Base-by-base conservation (phyloP, 768 basidiomycete species). In the Fomitopsis serialis region DNA sequence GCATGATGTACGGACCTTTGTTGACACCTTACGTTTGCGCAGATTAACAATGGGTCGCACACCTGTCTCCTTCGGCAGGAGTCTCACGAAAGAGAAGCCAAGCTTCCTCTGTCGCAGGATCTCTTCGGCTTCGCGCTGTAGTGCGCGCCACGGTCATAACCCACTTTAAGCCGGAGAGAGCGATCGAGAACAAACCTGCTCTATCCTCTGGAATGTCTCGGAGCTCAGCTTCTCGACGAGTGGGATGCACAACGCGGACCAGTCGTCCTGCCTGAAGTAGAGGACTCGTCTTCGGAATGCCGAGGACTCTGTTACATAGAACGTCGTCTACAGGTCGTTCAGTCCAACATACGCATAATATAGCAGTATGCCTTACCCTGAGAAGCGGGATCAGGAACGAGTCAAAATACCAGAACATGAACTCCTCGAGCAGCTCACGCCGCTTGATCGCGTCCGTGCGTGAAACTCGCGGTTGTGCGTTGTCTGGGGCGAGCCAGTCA, bases 1-100 rank as follows among this genome's bases (percentile, higher is more conserved):
- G 22, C 21, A 45, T 45, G 21, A 4, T 3, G 22, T 13, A 7
- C 24, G 5, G 19, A 72, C 75, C 57, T 64, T 70, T 61, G 64
- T 63, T 54, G 54, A 60, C 24, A 66, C 71, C 61, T 72, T 76
- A 48, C 84, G 77, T 22, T 72, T 67, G n/a, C 84, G 78, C 42
- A 98, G 73, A 64, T 99, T 98, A 24, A 97, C 89, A 55, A 98
- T 96, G 0, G 95, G 95, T 27, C 97, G 78, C 2, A 98, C 92
- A 0, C 97, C 97, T 3, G 84, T 90, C 54, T 95, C 95, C 67
- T 98, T 99, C 0, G 97, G 97, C 19, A 99, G 72, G 7, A 98
- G 74, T 2, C 97, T 81, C 15, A 96, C 84, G 58, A 88, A 90
- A 0, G 93, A 92, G 63, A 84, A 92, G 0, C 91, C 90, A 2